A percentile compares a stretch with the other conserved stretches of the same genome.
phyloP scores from a whole-genome alignment of 2,329 filamentous ascomycete genomes.

The Microsporum canis region DNA sequence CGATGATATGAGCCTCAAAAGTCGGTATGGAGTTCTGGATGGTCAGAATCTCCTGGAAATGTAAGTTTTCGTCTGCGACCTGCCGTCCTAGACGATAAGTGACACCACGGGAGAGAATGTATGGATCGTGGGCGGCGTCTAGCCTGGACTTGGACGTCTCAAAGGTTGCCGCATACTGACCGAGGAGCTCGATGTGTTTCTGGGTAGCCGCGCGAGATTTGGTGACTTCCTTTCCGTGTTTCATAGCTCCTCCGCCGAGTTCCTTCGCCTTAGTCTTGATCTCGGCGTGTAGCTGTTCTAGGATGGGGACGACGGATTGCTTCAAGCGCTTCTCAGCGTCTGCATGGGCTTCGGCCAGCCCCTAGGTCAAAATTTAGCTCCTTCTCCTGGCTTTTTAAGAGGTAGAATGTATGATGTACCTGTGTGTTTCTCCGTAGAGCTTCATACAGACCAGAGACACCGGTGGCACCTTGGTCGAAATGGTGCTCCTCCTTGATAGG shows the following conservation, averaged over 20 bases:
- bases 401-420: conserved; percentile 29
- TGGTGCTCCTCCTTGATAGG: conserved; percentile 84
- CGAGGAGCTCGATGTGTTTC: conserved; percentile 91
- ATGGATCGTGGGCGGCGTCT: conserved; percentile 68
- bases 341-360: conserved; percentile 73
- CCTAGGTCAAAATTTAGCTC: conserved; percentile 37
- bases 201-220: conserved; percentile 78
- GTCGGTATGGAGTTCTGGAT: conserved; percentile 83
- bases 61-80: conserved; percentile 90
- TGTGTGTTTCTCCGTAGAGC: conserved; percentile 86
- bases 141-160: conserved; percentile 62
- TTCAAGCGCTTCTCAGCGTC: conserved; percentile 90
- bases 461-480: conserved; percentile 82
- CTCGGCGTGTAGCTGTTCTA: conserved; percentile 85
- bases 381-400: neutral
- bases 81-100: conserved; percentile 80
- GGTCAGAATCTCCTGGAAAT: conserved; percentile 76
- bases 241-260: conserved; percentile 65
- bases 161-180: conserved; percentile 69
- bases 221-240: conserved; percentile 80
- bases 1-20: conserved; percentile 78
- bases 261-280: conserved; percentile 97
- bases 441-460: conserved; percentile 82
- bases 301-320: conserved; percentile 70
- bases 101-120: conserved; percentile 71